Percentiles rank a stretch among this genome's conserved stretches.
Evolutionary conservation across 2,329 filamentous ascomycete genomes (phyloP).

Genomic region (Graphium sp.): DNA sequence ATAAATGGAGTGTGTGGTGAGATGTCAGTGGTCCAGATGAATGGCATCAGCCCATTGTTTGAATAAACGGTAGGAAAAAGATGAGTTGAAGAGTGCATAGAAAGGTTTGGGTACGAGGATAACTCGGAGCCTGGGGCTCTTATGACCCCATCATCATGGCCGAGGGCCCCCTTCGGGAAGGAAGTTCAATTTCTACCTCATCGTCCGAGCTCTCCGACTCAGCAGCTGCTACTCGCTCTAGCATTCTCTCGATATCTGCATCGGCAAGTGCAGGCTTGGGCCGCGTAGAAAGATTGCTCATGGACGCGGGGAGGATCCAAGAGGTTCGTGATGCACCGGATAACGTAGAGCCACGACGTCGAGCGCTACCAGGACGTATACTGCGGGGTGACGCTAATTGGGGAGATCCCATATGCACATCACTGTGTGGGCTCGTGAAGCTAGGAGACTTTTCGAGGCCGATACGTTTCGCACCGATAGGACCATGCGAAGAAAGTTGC

Average conservation of each 20-base stretch:
- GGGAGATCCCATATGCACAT: conserved; percentile 2
- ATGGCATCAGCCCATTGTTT: no score
- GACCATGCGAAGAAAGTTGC: conserved; percentile 27
- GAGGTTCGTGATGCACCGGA: no score
- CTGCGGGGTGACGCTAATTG: conserved; percentile 12
- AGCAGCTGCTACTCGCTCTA: conserved; percentile 32
- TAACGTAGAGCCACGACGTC: conserved; percentile 22
- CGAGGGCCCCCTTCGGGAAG: conserved; percentile 7
- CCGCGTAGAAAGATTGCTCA: conserved; percentile 19
- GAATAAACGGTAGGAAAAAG: no score
- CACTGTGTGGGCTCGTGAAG: conserved; percentile 10
- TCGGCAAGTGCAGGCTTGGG: conserved; percentile 27
- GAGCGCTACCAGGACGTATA: conserved; percentile 17
- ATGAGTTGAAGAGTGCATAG: no score
- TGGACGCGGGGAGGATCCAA: conserved; percentile 31
- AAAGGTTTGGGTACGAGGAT: no score
- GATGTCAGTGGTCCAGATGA: no score
- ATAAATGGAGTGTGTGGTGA: no score
- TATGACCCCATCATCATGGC: not conserved
- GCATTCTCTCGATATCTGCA: conserved; percentile 41
- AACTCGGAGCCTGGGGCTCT: no score
- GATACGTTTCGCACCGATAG: conserved; percentile 22
- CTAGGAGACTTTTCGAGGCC: conserved; percentile 29
- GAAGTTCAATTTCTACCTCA: conserved; percentile 38
- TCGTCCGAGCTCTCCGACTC: conserved; percentile 36